Evolutionary conservation across 2,329 filamentous ascomycete species (phyloP).

Genomic region (Cladosporium sp.): DNA sequence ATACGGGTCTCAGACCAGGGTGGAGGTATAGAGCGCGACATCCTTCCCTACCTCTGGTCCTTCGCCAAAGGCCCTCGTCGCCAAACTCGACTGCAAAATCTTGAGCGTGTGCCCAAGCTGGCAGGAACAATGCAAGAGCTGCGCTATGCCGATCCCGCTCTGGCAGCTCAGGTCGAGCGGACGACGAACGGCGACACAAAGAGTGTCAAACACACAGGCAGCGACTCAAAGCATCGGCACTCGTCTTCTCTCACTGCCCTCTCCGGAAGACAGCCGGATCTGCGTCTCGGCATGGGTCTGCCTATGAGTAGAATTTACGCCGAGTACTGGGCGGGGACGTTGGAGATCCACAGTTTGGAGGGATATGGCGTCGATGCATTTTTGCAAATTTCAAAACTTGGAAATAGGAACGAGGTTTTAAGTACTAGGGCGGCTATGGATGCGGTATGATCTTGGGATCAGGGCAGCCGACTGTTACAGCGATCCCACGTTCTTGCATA

Average conservation of each 20-base stretch:
- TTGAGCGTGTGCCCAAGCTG: slow-evolving; percentile 82
- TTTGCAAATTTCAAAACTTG: slow-evolving; percentile 89
- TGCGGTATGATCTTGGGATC: slow-evolving; percentile 35
- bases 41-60: slow-evolving; percentile 89
- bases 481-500: background rate
- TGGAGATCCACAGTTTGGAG: slow-evolving; percentile 87
- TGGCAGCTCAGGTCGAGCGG: background rate
- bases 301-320: slow-evolving; percentile 93
- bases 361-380: slow-evolving; percentile 96
- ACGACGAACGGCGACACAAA: slow-evolving; percentile 39
- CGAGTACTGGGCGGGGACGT: slow-evolving; percentile 93
- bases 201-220: background rate
- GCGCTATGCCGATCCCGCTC: slow-evolving; percentile 9
- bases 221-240: background rate
- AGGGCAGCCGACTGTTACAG: slow-evolving; percentile 4
- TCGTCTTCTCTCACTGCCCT: slow-evolving; percentile 70
- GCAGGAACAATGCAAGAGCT: slow-evolving; percentile 80
- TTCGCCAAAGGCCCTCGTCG: slow-evolving; percentile 89
- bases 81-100: slow-evolving; percentile 73
- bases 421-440: slow-evolving; percentile 55
- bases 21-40: slow-evolving; percentile 80
- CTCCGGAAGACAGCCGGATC: slow-evolving; percentile 76
- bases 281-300: slow-evolving; percentile 86
- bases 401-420: slow-evolving; percentile 96
- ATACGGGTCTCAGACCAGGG: slow-evolving; percentile 94